Conservation (phyloP, 1,284 basidiomycete species). For the Cryptococcus depauperatus region DNA sequence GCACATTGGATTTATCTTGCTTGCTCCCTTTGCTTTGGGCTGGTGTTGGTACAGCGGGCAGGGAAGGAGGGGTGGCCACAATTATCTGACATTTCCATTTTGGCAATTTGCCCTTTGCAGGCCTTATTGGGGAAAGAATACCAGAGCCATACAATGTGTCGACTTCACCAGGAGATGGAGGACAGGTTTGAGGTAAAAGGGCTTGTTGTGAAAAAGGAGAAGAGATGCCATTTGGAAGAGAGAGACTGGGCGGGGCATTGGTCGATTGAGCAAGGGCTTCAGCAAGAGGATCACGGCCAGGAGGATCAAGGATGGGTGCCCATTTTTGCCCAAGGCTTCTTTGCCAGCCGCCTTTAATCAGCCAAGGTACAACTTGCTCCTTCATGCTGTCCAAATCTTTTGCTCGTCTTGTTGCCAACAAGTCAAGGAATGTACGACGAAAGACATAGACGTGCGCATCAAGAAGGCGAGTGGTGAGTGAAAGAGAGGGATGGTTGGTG, state of each 20-base stretch:
- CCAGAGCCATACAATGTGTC: constrained; percentile 7
- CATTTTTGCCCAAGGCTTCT: constrained; percentile 33
- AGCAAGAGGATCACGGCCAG: constrained; percentile 38
- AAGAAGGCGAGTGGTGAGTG: constrained; percentile 61
- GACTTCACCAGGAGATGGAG: constrained; percentile 4
- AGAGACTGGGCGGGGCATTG: constrained; percentile 20
- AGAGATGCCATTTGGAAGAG: constrained; percentile 7
- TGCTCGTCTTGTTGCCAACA: constrained; percentile 55
- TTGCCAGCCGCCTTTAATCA: constrained; percentile 71
- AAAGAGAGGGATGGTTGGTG: constrained; percentile 56
- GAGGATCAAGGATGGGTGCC: constrained; percentile 36
- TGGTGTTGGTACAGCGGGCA: background rate
- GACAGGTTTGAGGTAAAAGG: constrained; percentile 12
- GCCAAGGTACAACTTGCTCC: constrained; percentile 82
- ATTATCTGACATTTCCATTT: constrained; percentile 38
- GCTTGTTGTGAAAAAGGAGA: constrained; percentile 19
- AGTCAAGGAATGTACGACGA: constrained; percentile 63
- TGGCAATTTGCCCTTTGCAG: background rate
- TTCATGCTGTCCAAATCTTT: constrained; percentile 64
- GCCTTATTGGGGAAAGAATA: background rate
- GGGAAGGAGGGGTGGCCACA: constrained; percentile 15
- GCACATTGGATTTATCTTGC: constrained; percentile 17
- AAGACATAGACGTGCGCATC: constrained; percentile 90
- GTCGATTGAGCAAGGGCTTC: constrained; percentile 42
- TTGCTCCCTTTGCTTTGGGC: constrained; percentile 14